Conservation (phyloP, 1,284 basidiomycete species). For the Tremellales sp. region DNA sequence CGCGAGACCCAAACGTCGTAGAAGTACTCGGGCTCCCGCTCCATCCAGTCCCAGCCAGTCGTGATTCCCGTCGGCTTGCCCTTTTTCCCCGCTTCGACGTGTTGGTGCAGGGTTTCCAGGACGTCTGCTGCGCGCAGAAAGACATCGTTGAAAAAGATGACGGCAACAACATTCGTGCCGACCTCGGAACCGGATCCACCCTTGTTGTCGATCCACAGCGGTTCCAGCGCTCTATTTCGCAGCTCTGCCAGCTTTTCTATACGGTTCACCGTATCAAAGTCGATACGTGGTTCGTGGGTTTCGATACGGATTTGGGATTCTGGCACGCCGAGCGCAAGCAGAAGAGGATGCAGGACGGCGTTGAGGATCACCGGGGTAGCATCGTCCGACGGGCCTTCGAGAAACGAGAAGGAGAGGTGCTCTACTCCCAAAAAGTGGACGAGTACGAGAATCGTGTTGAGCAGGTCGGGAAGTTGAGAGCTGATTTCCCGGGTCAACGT, state of each 20-base stretch:
- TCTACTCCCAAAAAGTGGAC: slow-evolving; percentile 37
- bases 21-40: slow-evolving; percentile 42
- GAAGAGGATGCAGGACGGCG: slow-evolving; percentile 34
- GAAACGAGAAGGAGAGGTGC: slow-evolving; percentile 37
- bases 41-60: slow-evolving; percentile 47
- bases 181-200: slow-evolving; percentile 9
- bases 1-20: slow-evolving; percentile 49
- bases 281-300: slow-evolving; percentile 35
- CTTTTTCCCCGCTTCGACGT: slow-evolving; percentile 24
- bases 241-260: slow-evolving; percentile 45
- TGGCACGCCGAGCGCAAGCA: slow-evolving; percentile 35
- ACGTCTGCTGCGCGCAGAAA: slow-evolving; percentile 42
- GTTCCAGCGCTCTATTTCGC: slow-evolving; percentile 42
- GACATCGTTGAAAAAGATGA: slow-evolving; percentile 50
- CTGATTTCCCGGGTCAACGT: slow-evolving; percentile 42
- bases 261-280: slow-evolving; percentile 40
- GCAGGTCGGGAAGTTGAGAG: slow-evolving; percentile 43
- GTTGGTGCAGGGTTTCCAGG: slow-evolving; percentile 45
- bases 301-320: slow-evolving; percentile 24
- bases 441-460: slow-evolving; percentile 42
- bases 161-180: slow-evolving; percentile 26
- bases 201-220: slow-evolving; percentile 35
- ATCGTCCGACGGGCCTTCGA: slow-evolving; percentile 48
- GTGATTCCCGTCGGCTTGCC: slow-evolving; percentile 35
- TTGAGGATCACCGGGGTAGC: slow-evolving; percentile 39